Base-by-base conservation (phyloP, 495 filamentous ascomycete genomes). In the Thozetella sp. region DNA sequence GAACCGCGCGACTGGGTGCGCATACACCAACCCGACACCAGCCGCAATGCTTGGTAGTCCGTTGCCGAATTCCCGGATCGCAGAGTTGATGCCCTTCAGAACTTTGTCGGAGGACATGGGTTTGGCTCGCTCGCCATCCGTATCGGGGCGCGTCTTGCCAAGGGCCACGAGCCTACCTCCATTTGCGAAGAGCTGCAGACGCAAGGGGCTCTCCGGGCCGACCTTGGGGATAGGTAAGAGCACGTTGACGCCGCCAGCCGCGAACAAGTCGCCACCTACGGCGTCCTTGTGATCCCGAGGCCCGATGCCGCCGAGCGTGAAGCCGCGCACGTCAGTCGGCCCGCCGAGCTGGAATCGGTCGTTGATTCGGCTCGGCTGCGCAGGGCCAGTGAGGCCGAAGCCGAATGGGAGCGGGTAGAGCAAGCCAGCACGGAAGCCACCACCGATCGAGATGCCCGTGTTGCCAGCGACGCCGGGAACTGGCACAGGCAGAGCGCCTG, bases 271-370 rank as follows among this genome's bases (percentile, higher is more conserved):
- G 3, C 95, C 95, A 15, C 95, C 95, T 3, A 97, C 86, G 2
- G 93, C 85, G 73, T 98, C 95, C 13, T 70, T 60, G 2, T 92
- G 90, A 67, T 98, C 95, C 61, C 86, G 90, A 3, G 94, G 92
- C 13, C 95, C 95, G 15, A 98, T 80, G 2, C 96, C 96, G 22
- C 85, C 88, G 37, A 97, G 83, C 25, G 91, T 89, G 82, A 98
- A 99, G 3, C 94, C 95, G 53, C 95, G 90, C 25, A 99, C 92
- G 69, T 97, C 93, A 22, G 93, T 96, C 0, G 95, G 93, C 0
- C 96, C 95, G 50, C 95, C 95, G 40, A 99, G 91, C 54, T 89
- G 85, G 80, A 99, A 98, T 26, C 95, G 93, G 72, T 99, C 95
- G 73, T 94, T 97, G 63, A 97, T 83, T 24, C 91, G 85, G 53